Conservation (phyloP, 2,329 filamentous ascomycete genomes). For the Aspergillus terreus region DNA sequence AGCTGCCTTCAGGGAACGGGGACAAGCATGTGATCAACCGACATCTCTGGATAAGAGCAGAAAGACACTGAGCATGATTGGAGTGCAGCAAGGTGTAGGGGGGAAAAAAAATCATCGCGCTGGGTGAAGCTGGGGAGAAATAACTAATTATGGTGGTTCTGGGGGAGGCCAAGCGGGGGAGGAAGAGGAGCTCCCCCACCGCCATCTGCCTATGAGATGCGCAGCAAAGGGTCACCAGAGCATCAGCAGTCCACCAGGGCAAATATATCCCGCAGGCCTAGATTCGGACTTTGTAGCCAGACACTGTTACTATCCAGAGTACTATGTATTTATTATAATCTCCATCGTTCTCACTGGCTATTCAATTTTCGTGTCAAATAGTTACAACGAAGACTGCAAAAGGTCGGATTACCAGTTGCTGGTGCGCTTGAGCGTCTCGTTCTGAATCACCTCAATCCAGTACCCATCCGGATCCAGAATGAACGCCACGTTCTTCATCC, state of each 20-base stretch:
- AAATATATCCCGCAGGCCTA: not conserved
- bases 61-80: constrained; percentile 4
- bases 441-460: constrained; percentile 75
- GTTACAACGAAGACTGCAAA: not conserved
- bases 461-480: constrained; percentile 83
- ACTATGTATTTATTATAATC: too few species aligned
- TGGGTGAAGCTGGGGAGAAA: not conserved
- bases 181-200: not conserved
- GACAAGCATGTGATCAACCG: constrained; percentile 5
- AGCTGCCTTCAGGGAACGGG: not conserved
- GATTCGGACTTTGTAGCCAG: not conserved
- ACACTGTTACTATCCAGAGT: not conserved
- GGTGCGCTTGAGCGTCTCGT: constrained; percentile 48
- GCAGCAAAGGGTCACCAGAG: not conserved
- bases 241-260: not conserved
- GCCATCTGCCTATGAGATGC: not conserved
- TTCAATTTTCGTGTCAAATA: too few species aligned
- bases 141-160: not conserved
- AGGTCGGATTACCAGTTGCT: constrained; percentile 32
- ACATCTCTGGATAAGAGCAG: constrained; percentile 5
- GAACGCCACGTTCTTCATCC: constrained; percentile 92
- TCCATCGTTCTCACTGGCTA: too few species aligned
- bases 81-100: not conserved
- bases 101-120: not conserved
- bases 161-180: not conserved